phyloP scores from a whole-genome alignment of 768 basidiomycete genomes.

The Mycena crocata region DNA sequence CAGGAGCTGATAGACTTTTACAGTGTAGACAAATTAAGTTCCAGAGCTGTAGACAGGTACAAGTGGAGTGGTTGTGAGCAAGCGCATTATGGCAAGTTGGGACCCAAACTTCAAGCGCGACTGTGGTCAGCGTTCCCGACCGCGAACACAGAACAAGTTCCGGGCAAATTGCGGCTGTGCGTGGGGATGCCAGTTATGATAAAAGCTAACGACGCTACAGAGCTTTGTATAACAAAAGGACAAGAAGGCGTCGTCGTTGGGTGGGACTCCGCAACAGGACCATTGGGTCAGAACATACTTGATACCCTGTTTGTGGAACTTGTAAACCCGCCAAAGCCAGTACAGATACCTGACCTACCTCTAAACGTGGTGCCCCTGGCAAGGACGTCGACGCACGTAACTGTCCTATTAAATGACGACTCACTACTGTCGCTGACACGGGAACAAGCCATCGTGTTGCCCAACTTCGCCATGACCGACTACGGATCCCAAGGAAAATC shows the following conservation, averaged over 20 bases:
- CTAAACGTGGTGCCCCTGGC: conserved; percentile 44
- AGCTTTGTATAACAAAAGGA: conserved; percentile 44
- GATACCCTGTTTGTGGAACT: conserved; percentile 46
- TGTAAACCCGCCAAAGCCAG: conserved; percentile 36
- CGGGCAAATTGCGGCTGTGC: conserved; percentile 45
- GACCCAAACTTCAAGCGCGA: conserved; percentile 25
- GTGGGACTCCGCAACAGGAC: conserved; percentile 36
- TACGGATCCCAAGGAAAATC: conserved; percentile 45
- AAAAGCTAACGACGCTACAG: too few relatives aligned
- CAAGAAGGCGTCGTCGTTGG: conserved; percentile 44
- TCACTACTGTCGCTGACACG: conserved; percentile 21
- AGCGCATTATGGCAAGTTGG: background rate
- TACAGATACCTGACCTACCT: conserved; percentile 42
- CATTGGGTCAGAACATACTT: conserved; percentile 27
- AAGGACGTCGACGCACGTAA: background rate
- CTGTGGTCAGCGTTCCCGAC: conserved; percentile 40
- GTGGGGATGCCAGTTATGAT: conserved; percentile 48
- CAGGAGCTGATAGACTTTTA: conserved; percentile 41
- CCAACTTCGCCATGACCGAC: conserved; percentile 44
- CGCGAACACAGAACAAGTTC: conserved; percentile 38
- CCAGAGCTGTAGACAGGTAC: background rate
- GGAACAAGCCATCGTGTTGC: conserved; percentile 38
- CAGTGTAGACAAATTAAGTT: conserved; percentile 27
- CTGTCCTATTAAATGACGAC: too few relatives aligned
- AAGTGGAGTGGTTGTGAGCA: background rate